Evolutionary conservation across 2,329 filamentous ascomycete species (phyloP), one percentile per base, ranked within the genome.

Genomic region (Microsporum audouinii): DNA sequence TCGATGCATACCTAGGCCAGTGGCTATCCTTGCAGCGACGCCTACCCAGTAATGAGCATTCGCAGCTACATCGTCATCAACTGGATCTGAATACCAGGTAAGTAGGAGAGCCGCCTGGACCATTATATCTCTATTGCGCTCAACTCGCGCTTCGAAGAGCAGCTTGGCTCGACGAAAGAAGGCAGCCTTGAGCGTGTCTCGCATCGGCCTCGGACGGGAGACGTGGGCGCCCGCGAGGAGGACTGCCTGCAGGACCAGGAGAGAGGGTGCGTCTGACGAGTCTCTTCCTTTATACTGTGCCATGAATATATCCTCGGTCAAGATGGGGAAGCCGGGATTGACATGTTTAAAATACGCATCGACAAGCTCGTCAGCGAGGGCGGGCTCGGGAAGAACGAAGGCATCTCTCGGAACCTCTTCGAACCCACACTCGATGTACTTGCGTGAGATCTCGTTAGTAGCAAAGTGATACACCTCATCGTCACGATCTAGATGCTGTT

Each of bases 11-110:
- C 80, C 80, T 59, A 82, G 70, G 0, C 80, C 80, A 0, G 79
- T 76, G 1, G 80, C 80, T 38, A 78, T 80, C 3, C 80, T 75
- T 17, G 75, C 75, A 3, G 80, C 81, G 2, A 80, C 73, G 1
- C 81, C 81, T 5, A 82, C 73, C 80, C 80, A 83, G 62, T 77
- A 72, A 63, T 75, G 81, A 14, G 78, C 76, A 64, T 83, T 82
- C 43, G 79, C 78, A 3, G 79, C 72, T 5, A 82, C 77, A 67
- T 82, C 80, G 64, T 83, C 81, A 29, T 80, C 78, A 12, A 78
- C 76, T 6, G 69, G 70, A 57, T 83, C 79, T 1, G 79, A 78
- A 64, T 82, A 78, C 81, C 81, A 83, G 1, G 80, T 82, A 59
- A 83, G 65, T 1, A 83, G 73, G 27, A 83, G 70, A 1, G 80